These are phyloP conservation scores for Globisporangium cystogenes DNA, from an alignment of 352 stramenopile species.

Conservation along the genomic window DNA sequence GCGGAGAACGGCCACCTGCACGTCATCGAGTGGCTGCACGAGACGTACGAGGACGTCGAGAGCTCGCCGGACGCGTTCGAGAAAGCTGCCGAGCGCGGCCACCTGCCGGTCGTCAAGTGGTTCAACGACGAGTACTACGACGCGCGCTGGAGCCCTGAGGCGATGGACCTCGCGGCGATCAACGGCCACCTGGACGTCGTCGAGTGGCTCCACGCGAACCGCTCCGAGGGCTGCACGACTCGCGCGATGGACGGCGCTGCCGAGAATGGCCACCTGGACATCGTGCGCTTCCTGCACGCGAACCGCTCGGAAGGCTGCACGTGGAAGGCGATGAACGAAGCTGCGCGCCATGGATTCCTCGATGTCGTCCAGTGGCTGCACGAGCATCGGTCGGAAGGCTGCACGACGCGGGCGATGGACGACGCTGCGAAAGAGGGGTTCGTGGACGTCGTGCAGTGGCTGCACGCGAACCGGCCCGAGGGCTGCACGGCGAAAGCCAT, in stretches of 20 bases:
- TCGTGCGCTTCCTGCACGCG: slow-evolving; percentile 6
- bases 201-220: slow-evolving; percentile 10
- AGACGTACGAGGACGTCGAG: slow-evolving; percentile 2
- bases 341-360: slow-evolving; percentile 2
- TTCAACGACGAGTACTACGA: slow-evolving; percentile 12
- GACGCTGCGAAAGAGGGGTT: slow-evolving; percentile 13
- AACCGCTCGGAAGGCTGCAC: slow-evolving; percentile 6
- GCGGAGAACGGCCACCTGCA: slow-evolving; percentile 18
- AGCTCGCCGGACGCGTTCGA: slow-evolving; percentile 18
- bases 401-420: slow-evolving; percentile 21
- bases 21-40: slow-evolving; percentile 20
- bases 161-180: slow-evolving; percentile 12
- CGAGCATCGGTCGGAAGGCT: slow-evolving; percentile 13
- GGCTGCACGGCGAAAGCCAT: slow-evolving; percentile 9
- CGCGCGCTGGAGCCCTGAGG: slow-evolving; percentile 2
- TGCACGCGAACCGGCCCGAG: slow-evolving; percentile 2
- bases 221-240: slow-evolving; percentile 6
- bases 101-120: slow-evolving; percentile 13
- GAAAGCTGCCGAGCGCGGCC: slow-evolving; percentile 11
- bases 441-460: slow-evolving; percentile 8
- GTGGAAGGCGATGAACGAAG: slow-evolving; percentile 8
- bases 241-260: slow-evolving; percentile 10
- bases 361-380: slow-evolving; percentile 16
- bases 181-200: slow-evolving; percentile 11
- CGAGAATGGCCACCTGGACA: slow-evolving; percentile 7